phyloP scores from a whole-genome alignment of 352 stramenopile genomes.

The Pythium utonaiense region DNA sequence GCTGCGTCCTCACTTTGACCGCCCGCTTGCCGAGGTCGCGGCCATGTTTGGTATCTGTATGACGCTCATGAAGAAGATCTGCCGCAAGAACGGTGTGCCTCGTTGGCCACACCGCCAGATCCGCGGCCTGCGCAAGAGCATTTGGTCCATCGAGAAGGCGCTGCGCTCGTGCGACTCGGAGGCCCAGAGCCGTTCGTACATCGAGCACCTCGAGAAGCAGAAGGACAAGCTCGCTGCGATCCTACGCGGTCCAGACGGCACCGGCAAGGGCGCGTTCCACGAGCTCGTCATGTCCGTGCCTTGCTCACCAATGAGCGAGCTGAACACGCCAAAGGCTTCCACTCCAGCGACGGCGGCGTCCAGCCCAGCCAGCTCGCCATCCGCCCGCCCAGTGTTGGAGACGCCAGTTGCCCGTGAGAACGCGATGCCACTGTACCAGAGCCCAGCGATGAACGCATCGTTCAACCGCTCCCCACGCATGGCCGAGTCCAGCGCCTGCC shows the following conservation, averaged over 20 bases:
- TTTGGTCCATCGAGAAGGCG: constrained; percentile 78
- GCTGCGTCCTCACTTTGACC: constrained; percentile 72
- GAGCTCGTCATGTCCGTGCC: constrained; percentile 54
- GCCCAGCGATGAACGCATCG: constrained; percentile 12
- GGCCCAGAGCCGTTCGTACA: constrained; percentile 59
- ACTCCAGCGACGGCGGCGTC: neutral
- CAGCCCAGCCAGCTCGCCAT: constrained; percentile 3
- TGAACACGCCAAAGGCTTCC: constrained; percentile 30
- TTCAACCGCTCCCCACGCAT: constrained; percentile 18
- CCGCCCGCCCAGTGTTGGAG: neutral
- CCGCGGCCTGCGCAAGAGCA: constrained; percentile 66
- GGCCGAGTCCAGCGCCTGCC: constrained; percentile 15
- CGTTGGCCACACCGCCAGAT: constrained; percentile 78
- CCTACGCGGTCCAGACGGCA: constrained; percentile 48
- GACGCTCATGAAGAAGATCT: constrained; percentile 86
- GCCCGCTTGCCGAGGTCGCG: constrained; percentile 66
- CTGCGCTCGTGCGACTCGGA: constrained; percentile 64
- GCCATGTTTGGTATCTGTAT: constrained; percentile 79
- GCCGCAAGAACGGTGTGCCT: constrained; percentile 69
- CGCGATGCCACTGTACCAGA: neutral
- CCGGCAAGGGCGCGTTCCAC: constrained; percentile 52
- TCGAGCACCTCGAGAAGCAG: constrained; percentile 71
- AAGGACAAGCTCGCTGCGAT: constrained; percentile 67
- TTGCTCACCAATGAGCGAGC: constrained; percentile 48
- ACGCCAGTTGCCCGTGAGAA: neutral